Evolutionary conservation across 1,284 basidiomycete species (phyloP), one percentile per base, ranked within the genome.

Genomic region (Waitea zeae): DNA sequence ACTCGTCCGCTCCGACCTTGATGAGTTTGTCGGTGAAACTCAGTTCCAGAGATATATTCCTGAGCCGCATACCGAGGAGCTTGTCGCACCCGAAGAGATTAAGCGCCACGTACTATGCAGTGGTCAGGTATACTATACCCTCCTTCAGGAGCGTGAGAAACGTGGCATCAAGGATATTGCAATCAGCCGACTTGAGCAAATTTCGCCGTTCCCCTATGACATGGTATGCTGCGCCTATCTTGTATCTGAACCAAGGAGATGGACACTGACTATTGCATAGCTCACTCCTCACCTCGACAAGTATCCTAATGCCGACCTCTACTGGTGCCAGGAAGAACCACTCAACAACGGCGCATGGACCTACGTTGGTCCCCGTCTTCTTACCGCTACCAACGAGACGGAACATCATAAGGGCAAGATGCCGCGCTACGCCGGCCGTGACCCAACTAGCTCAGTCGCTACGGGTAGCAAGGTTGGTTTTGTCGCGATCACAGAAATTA

Each of bases 131-230:
- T 98, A 97, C 64, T 77, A 83, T 52, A 70, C 83, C 24, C 70
- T 98, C 31, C 53, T 93, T 22, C 76, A 87, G 51, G 88, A 89
- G 50, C 81, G 90, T 42, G 84, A 92, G 54, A 80, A 83, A 31
- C 75, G 74, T 40, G 83, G 83, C 20, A 80, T 92, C 62, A 84
- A 84, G 46, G 81, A 98, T 50, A 70, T 97, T 40, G 93, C 81
- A 20, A 96, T 98, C 50, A 90, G 86, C 47, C 69, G 95, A 37
- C 54, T 98, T 33, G 95, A 99, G 57, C 93, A 98, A 59, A 50
- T 97, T 37, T 88, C 84, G 28, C 95, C 93, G 1, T 83, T 98
- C 68, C 92, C 95, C 33, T 97, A 97, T 53, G 90, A 96, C 48
- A 57, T 88, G 37, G 76, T 88, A 49, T 30, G 69, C 56, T n/a